Conservation (phyloP, 2,329 filamentous ascomycete species). For the Fusarium oxysporum region DNA sequence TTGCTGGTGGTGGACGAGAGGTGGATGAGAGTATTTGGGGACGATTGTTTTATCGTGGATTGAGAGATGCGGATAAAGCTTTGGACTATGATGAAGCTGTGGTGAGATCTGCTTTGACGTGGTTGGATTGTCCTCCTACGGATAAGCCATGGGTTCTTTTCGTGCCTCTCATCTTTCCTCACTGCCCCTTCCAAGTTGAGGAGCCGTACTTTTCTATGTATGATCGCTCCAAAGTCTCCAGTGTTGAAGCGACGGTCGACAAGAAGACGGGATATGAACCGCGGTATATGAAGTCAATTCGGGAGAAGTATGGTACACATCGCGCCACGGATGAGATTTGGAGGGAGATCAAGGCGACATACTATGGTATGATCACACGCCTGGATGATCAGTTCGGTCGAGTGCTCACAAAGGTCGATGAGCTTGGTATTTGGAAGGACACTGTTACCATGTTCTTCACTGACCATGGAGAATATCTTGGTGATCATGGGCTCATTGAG, state of each 20-base stretch:
- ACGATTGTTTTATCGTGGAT: conserved; percentile 56
- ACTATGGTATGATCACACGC: conserved; percentile 60
- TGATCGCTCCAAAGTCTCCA: conserved; percentile 47
- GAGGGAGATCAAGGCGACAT: conserved; percentile 58
- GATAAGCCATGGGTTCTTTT: conserved; percentile 58
- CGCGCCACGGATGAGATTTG: conserved; percentile 56
- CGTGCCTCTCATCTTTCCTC: conserved; percentile 57
- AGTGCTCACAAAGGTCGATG: conserved; percentile 51
- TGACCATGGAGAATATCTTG: conserved; percentile 60
- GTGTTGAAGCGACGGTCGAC: conserved; percentile 3
- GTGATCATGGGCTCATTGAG: conserved; percentile 60
- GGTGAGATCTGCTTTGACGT: conserved; percentile 55
- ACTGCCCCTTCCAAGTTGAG: conserved; percentile 61
- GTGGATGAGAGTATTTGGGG: conserved; percentile 53
- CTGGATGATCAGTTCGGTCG: conserved; percentile 60
- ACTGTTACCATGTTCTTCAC: conserved; percentile 59
- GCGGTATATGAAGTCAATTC: conserved; percentile 54
- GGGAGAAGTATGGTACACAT: conserved; percentile 53
- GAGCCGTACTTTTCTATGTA: conserved; percentile 62
- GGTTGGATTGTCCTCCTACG: conserved; percentile 56
- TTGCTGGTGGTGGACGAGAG: conserved; percentile 35
- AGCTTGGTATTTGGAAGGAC: conserved; percentile 51
- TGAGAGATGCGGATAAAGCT: conserved; percentile 51
- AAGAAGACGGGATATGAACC: conserved; percentile 57
- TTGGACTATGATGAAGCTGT: conserved; percentile 60